Base-by-base conservation (phyloP, 1,139 yeast species). In the Magnusiomyces tetraspermus region DNA sequence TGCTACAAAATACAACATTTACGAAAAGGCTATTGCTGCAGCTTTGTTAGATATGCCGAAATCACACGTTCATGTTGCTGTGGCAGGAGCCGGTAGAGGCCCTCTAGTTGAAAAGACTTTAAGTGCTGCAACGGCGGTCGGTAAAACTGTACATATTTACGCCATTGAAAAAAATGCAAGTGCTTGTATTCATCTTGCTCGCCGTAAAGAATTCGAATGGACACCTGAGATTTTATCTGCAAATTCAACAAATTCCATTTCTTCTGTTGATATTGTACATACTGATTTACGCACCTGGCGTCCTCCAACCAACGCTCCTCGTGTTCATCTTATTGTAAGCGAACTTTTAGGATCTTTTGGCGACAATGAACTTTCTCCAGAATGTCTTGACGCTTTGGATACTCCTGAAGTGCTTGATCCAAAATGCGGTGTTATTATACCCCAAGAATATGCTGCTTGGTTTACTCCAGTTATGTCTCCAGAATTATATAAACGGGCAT, bases 321-420 rank as follows among this genome's bases (percentile, higher is more conserved):
- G 36, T 15, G 73, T 76, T 50, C 77, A 85, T 61, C 63, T 89
- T 46, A 76, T 89, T 15, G 75, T 90, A 1, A 84, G 95, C 45
- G 97, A 90, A 64, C 71, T 90, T 33, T 67, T 90, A 28, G 97
- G 97, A 1, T 86, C 96, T 6, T 84, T 89, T 70, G 97, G 95
- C 1, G 92, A 94, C 66, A 90, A 90, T 66, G 97, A 90, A 64
- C 72, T 86, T 19, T 76, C 87, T n/a, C 97, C 97, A 0, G 97
- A 90, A 63, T 83, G 94, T 54, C 68, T 76, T 23, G 73, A 70
- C 49, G 68, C 68, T 2, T 26, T 54, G 22, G 53, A 54, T 22
- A 65, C 64, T 17, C 70, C 61, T 59, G 59, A 57, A 17, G 57
- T 59, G 13, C 60, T 71, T 26, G 67, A 65, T n/a, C 44, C 44